Conservation (phyloP, 208 protist genomes). For the Angomonas deanei region DNA sequence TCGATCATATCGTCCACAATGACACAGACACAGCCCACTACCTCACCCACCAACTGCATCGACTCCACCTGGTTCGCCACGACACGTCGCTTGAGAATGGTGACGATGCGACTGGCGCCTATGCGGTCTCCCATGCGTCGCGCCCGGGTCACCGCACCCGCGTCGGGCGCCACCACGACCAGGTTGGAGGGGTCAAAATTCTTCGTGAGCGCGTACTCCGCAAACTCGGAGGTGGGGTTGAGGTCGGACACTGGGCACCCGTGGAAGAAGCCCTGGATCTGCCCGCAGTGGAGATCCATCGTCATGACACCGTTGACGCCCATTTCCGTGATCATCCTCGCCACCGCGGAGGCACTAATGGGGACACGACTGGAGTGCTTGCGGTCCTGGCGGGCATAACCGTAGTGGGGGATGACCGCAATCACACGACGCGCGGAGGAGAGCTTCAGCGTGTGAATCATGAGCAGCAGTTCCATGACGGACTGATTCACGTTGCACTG, state of each 20-base stretch:
- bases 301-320: conserved; percentile 89
- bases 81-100: conserved; percentile 91
- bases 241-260: conserved; percentile 92
- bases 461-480: conserved; percentile 94
- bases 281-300: conserved; percentile 91
- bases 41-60: conserved; percentile 93
- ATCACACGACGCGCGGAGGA: conserved; percentile 85
- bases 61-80: conserved; percentile 72
- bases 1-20: conserved; percentile 97
- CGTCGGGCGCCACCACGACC: conserved; percentile 94
- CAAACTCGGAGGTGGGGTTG: conserved; percentile 76
- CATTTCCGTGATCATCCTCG: conserved; percentile 86
- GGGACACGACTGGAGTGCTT: conserved; percentile 89
- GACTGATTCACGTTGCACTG: conserved; percentile 91
- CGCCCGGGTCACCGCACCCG: conserved; percentile 92
- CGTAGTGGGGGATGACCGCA: conserved; percentile 93
- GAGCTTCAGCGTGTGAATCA: conserved; percentile 88
- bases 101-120: conserved; percentile 86
- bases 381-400: conserved; percentile 92
- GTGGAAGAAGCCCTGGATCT: conserved; percentile 96
- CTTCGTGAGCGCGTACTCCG: conserved; percentile 50
- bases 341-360: conserved; percentile 92
- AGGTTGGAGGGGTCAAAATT: conserved; percentile 63
- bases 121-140: conserved; percentile 88
- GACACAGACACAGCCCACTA: conserved; percentile 87